Evolutionary conservation across 129 eudicot genomes (phyloP).

Genomic region (Mikania micrantha): DNA sequence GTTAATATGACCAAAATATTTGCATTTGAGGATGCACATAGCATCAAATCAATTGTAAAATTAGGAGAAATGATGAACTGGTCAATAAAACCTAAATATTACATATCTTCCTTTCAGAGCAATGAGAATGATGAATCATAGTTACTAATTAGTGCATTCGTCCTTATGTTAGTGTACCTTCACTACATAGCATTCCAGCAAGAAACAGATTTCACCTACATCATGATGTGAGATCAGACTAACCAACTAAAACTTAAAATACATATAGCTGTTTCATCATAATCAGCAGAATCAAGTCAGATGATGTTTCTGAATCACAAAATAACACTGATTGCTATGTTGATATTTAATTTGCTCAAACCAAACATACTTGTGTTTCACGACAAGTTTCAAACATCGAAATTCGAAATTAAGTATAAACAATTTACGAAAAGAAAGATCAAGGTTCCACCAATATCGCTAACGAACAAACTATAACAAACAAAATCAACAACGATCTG

Average conservation of each 20-base stretch:
- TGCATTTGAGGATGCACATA: not conserved
- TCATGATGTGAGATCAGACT: not conserved
- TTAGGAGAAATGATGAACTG: not conserved
- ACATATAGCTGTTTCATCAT: not conserved
- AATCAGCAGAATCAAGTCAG: not conserved
- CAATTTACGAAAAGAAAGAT: not conserved
- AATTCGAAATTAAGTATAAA: not conserved
- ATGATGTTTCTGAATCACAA: not conserved
- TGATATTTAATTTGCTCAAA: not conserved
- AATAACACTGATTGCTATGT: not conserved
- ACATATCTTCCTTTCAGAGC: not conserved
- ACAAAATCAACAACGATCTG: slow-evolving; percentile 11
- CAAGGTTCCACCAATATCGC: not conserved
- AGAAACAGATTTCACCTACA: not conserved
- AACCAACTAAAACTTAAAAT: not conserved
- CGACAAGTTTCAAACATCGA: slow-evolving; percentile 2
- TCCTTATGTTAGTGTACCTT: not conserved
- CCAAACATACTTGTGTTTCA: not conserved
- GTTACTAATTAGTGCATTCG: not conserved
- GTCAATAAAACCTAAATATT: not conserved
- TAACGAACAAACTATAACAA: not conserved
- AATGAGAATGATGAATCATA: not conserved
- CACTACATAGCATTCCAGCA: not conserved
- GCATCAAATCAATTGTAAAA: not conserved
- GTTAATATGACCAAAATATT: not conserved